These are phyloP conservation scores for Ceratobasidium sp. DNA, from an alignment of 1,284 basidiomycete species.

Conservation along the genomic window DNA sequence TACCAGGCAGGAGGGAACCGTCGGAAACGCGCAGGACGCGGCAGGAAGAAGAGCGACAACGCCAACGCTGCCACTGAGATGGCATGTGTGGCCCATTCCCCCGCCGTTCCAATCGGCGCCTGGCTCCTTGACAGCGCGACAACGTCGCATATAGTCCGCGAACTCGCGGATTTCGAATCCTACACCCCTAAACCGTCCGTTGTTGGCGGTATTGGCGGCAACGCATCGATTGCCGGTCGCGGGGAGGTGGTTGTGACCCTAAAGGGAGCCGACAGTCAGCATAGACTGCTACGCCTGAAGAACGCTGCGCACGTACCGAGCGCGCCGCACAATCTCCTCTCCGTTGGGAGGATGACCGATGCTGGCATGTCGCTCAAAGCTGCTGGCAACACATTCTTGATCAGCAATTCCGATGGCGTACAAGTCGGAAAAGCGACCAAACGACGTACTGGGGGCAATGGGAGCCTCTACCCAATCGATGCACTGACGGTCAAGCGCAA, in stretches of 20 bases:
- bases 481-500: background rate
- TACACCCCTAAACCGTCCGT: background rate
- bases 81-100: slow-evolving; percentile 14
- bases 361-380: slow-evolving; percentile 4
- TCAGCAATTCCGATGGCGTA: background rate
- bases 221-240: background rate
- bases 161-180: background rate
- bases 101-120: background rate
- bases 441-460: background rate
- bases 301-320: slow-evolving; percentile 11
- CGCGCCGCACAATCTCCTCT: slow-evolving; percentile 22
- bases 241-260: slow-evolving; percentile 3
- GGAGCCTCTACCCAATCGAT: slow-evolving; percentile 1
- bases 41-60: background rate
- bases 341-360: background rate
- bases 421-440: slow-evolving; percentile 6
- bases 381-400: background rate
- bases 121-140: slow-evolving; percentile 8
- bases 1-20: slow-evolving; percentile 5
- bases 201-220: slow-evolving; percentile 1
- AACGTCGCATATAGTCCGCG: background rate
- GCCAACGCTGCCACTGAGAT: background rate
- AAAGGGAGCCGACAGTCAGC: background rate
- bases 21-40: slow-evolving; percentile 2
- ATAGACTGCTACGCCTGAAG: slow-evolving; percentile 6